A percentile compares a stretch with the other conserved stretches of the same genome.
These are phyloP conservation scores for Eutypella sp. DNA, from an alignment of 2,329 filamentous ascomycete species.

Conservation along the genomic window DNA sequence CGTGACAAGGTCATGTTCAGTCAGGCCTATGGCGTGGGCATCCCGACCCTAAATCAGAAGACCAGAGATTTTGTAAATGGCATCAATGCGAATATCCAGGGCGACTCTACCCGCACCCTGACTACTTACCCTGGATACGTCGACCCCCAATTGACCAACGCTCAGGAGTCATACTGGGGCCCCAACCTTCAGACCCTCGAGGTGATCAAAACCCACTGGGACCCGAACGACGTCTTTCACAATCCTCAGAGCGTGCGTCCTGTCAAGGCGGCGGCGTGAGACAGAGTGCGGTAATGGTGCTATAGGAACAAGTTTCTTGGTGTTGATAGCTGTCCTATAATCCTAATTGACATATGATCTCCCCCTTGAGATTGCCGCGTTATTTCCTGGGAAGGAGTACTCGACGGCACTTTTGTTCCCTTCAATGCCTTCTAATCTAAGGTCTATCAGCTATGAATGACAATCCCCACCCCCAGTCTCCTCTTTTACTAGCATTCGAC, in stretches of 20 bases:
- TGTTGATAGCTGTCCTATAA: conserved; percentile 12
- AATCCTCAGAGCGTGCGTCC: conserved; percentile 52
- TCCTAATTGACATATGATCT: conserved; percentile 6
- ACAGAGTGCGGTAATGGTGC: too few relatives aligned
- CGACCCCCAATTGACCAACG: conserved; percentile 43
- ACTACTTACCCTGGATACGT: conserved; percentile 62
- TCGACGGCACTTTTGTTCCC: too few relatives aligned
- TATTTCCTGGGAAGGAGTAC: too few relatives aligned
- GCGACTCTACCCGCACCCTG: conserved; percentile 31
- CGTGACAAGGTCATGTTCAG: conserved; percentile 61
- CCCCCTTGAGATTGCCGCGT: too few relatives aligned
- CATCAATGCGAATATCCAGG: conserved; percentile 41
- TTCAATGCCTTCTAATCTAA: too few relatives aligned
- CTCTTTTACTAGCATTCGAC: too few relatives aligned
- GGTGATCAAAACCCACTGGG: conserved; percentile 46
- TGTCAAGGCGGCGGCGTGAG: conserved; percentile 1
- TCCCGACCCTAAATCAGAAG: conserved; percentile 38
- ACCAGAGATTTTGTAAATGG: conserved; percentile 47
- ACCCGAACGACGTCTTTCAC: conserved; percentile 50
- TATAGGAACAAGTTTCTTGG: conserved; percentile 4
- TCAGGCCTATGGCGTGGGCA: conserved; percentile 54
- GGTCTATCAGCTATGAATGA: too few relatives aligned
- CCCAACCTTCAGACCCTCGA: conserved; percentile 43
- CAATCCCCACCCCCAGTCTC: too few relatives aligned
- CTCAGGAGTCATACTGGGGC: conserved; percentile 52